Evolutionary conservation across 2,329 filamentous ascomycete species (phyloP).

Genomic region (Alternaria novae-zelandiae): DNA sequence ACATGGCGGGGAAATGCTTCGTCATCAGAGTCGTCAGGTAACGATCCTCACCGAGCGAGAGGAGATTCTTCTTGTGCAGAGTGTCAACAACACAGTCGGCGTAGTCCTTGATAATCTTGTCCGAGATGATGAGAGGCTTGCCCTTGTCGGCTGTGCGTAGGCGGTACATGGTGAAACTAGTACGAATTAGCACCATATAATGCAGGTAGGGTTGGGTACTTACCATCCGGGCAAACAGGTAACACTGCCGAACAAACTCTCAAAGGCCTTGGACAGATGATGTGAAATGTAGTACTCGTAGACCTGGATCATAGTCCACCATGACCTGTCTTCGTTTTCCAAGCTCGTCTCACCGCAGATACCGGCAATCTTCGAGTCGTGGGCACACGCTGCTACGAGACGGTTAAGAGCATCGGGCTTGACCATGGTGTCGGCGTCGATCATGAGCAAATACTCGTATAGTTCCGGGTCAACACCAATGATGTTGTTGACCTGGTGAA

Average conservation of each 20-base stretch:
- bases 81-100: slow-evolving; percentile 89
- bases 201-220: slow-evolving; percentile 50
- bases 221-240: slow-evolving; percentile 99
- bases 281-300: slow-evolving; percentile 99
- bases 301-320: slow-evolving; percentile 99
- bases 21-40: slow-evolving; percentile 98
- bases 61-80: slow-evolving; percentile 90
- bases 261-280: slow-evolving; percentile 94
- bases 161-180: slow-evolving; percentile 98
- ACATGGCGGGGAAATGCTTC: slow-evolving; percentile 94
- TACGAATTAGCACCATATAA: slow-evolving; percentile 19
- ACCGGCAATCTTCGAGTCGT: slow-evolving; percentile 94
- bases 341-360: slow-evolving; percentile 97
- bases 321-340: slow-evolving; percentile 92
- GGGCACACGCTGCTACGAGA: slow-evolving; percentile 88
- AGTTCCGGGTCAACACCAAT: slow-evolving; percentile 97
- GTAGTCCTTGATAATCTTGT: slow-evolving; percentile 87
- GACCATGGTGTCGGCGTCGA: slow-evolving; percentile 96
- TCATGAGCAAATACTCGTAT: slow-evolving; percentile 96
- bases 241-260: slow-evolving; percentile 95
- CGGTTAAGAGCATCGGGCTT: slow-evolving; percentile 90
- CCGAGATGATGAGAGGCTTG: slow-evolving; percentile 90
- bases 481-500: slow-evolving; percentile 99
- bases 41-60: slow-evolving; percentile 95
- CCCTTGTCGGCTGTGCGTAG: slow-evolving; percentile 92